Base-by-base conservation (phyloP, 371 early-diverging fungal species). In the Lichtheimia ornata region DNA sequence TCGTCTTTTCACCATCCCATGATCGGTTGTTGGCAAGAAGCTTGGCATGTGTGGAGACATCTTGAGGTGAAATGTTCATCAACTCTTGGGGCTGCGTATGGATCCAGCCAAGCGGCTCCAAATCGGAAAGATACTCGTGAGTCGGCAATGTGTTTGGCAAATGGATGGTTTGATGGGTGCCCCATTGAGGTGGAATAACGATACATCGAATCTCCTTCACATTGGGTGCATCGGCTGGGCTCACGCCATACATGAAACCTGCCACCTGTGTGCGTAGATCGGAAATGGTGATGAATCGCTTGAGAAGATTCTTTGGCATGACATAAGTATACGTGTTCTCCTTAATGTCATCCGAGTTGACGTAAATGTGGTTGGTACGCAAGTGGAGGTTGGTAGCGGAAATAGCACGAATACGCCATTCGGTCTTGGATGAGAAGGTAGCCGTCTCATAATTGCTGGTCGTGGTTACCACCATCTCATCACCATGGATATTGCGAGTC, bases 61-160 rank as follows among this genome's bases (percentile, higher is more conserved):
- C 97, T 69, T 94, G 91, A 18, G 99, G 94, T 58, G 91, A 87
- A 44, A 97, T 82, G 65, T 97, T 93, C 63, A 94, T 86, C 35
- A 94, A 69, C 79, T 96, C 96, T 77, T 91, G 93, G 17, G 98
- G 97, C 79, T 94, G 95, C 15, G 98, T 97, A 70, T 97, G 98
- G 61, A 99, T 91, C 96, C 97, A 97, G 53, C 98, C 98, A 52
- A 99, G 84, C n/a, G 97, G 99, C 70, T 97, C 97, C 53, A 92
- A 72, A 58, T 90, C 94, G 53, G 89, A 84, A 69, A 98, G 77
- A 59, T 94, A 91, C 71, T 94, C 94, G 72, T 98, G 95, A 43
- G 90, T 90, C 12, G 98, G 98, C 52, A 95, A 76, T 62, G 74
- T 78, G 66, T 91, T 87, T 2, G 99, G 97, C 60, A 99, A 69